Base-by-base conservation (phyloP, 2,329 filamentous ascomycete genomes). In the Fonsecaea pedrosoi region DNA sequence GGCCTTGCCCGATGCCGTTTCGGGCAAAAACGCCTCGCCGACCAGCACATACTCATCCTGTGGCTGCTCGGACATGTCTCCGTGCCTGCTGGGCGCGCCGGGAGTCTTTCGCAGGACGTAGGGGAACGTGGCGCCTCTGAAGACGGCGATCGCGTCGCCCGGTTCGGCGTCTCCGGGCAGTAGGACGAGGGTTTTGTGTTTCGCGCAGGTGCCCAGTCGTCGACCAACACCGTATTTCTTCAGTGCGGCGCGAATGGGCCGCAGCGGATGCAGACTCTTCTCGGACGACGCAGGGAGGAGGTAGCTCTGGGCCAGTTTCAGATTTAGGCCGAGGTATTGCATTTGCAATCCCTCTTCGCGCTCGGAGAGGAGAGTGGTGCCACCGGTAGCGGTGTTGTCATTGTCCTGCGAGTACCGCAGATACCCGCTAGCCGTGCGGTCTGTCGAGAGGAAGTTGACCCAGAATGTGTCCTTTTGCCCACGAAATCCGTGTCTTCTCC, bases 251-350 rank as follows among this genome's bases (percentile, higher is more conserved):
- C 61, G 8, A 18, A 64, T 58, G 3, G 54, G 61, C 30, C 61
- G 54, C n/a, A 32, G 34, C 12, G 61, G 53, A 40, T 64, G 61
- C 38, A 58, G 10, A 10, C 30, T 42, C 21, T 13, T 8, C 9
- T 64, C 61, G 21, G 45, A 34, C 2, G 25, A 45, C 8, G 37
- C 25, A 15, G 61, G 54, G 6, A 64, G 42, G 15, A 64, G 61
- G 32, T 64, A 64, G 12, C 61, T 64, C 30, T 55, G 15, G 2
- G 62, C 55, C n/a, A 64, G 21, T 40, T 59, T 64, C 38, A 64
- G 34, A 34, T 64, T 59, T 40, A 64, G 55, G 9, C 62, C 62
- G 30, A 64, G 40, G 34, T 64, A 64, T 38, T 64, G 34, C 40
- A 64, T 15, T n/a, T 59, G 59, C 42, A 64, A 34, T 3, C 55